Percentiles rank a stretch among this genome's conserved stretches.
Conservation (phyloP, 2,329 filamentous ascomycete species). For the Verticillium klebahnii region DNA sequence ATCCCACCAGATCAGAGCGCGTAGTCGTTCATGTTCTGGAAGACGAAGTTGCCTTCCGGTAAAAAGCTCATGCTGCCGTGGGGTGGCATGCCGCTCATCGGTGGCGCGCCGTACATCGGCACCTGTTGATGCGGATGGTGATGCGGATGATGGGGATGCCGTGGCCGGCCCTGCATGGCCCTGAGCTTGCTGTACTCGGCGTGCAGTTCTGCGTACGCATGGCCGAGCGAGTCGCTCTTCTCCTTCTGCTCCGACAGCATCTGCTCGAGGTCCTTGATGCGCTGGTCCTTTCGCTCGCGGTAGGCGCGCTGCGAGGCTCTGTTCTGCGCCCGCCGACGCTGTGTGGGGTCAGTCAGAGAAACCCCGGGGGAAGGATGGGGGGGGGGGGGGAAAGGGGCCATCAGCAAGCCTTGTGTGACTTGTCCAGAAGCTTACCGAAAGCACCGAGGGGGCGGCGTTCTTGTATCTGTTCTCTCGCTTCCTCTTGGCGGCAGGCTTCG, state of each 20-base stretch:
- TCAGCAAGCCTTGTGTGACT: no score
- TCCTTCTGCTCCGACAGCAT: slow-evolving; percentile 49
- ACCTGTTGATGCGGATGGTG: neutral
- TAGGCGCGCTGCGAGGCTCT: slow-evolving; percentile 26
- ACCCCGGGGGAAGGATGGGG: neutral
- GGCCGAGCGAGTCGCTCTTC: slow-evolving; percentile 50
- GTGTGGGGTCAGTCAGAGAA: neutral
- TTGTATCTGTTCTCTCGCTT: slow-evolving; percentile 50
- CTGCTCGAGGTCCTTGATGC: slow-evolving; percentile 58
- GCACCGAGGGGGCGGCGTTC: slow-evolving; percentile 44
- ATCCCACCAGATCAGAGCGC: neutral
- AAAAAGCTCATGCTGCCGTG: neutral
- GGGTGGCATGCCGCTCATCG: neutral
- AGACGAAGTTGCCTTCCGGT: neutral
- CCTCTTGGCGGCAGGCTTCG: slow-evolving; percentile 37
- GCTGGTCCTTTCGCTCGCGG: slow-evolving; percentile 41
- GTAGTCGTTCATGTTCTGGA: neutral
- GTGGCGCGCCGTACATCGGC: neutral
- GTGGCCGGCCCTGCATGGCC: slow-evolving; percentile 7
- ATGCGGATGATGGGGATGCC: slow-evolving; percentile 1
- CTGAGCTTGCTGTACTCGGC: slow-evolving; percentile 34
- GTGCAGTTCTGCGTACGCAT: slow-evolving; percentile 48
- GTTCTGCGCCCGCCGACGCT: slow-evolving; percentile 27
- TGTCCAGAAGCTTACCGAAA: slow-evolving; percentile 33
- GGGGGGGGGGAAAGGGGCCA: no score